Conservation (phyloP, 176 grass and related monocot genomes). For the Guadua angustifolia region DNA sequence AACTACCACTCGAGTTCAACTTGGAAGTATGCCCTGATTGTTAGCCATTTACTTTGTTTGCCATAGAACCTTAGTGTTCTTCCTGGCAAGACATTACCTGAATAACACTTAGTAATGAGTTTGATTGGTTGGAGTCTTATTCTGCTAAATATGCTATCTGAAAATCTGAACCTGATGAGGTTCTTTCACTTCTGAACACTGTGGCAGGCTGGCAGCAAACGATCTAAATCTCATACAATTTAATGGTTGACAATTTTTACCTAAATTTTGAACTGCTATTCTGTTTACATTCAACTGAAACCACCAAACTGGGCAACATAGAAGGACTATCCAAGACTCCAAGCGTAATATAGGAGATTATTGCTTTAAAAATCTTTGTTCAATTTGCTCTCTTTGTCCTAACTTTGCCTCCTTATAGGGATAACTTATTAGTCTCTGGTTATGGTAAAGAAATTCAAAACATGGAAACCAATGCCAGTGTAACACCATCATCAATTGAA, state of each 20-base stretch:
- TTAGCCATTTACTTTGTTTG: background rate
- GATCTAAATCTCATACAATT: background rate
- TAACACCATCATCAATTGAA: slow-evolving; percentile 3
- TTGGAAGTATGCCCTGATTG: background rate
- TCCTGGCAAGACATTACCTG: too few species aligned
- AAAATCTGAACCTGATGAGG: background rate
- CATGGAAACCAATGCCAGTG: background rate
- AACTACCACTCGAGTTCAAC: too few species aligned
- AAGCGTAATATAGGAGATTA: background rate
- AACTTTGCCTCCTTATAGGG: background rate
- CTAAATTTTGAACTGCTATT: background rate
- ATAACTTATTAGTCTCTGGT: background rate
- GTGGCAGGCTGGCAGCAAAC: too few species aligned
- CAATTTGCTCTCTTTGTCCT: background rate
- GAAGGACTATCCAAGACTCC: too few species aligned
- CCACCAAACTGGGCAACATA: background rate
- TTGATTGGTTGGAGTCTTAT: background rate
- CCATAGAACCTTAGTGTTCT: too few species aligned
- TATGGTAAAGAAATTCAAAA: background rate
- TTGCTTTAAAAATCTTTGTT: background rate
- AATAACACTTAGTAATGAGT: too few species aligned
- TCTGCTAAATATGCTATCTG: background rate
- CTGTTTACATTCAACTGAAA: background rate
- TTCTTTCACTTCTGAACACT: background rate
- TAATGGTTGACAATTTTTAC: background rate